Percentiles rank a stretch among this genome's conserved stretches.
Conservation (phyloP, 306 rosid species). For the Corylus heterophylla region DNA sequence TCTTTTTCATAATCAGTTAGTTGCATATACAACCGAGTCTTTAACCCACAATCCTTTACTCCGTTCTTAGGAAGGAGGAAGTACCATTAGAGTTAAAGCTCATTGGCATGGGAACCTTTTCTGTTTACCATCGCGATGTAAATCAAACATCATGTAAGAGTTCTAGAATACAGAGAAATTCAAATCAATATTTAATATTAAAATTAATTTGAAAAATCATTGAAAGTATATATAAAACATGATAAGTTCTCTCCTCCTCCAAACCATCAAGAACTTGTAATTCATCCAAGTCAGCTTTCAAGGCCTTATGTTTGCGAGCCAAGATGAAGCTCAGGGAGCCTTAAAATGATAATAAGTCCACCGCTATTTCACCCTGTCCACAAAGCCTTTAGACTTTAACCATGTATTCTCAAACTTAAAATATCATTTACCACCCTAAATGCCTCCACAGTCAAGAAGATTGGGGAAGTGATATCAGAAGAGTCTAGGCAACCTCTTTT, state of each 20-base stretch:
- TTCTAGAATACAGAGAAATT: not conserved
- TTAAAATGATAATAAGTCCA: no score
- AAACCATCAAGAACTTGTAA: no score
- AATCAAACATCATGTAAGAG: not conserved
- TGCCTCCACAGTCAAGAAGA: no score
- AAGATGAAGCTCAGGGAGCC: no score
- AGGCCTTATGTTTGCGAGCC: no score
- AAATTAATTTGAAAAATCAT: not conserved
- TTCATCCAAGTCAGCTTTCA: no score
- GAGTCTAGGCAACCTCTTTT: no score
- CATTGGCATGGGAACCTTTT: not conserved
- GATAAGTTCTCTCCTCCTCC: not conserved
- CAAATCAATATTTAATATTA: not conserved
- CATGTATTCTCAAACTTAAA: no score
- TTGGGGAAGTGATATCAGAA: no score
- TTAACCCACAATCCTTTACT: not conserved
- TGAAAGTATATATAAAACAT: not conserved
- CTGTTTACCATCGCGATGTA: not conserved
- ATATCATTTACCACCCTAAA: no score
- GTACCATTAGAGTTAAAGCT: not conserved
- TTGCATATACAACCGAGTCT: not conserved
- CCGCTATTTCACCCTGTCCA: no score
- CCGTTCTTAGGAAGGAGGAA: not conserved
- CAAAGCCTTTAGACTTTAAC: no score
- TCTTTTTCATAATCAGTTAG: not conserved